phyloP scores from a whole-genome alignment of 2,329 filamentous ascomycete genomes.

The Ophiostoma angusticollis region DNA sequence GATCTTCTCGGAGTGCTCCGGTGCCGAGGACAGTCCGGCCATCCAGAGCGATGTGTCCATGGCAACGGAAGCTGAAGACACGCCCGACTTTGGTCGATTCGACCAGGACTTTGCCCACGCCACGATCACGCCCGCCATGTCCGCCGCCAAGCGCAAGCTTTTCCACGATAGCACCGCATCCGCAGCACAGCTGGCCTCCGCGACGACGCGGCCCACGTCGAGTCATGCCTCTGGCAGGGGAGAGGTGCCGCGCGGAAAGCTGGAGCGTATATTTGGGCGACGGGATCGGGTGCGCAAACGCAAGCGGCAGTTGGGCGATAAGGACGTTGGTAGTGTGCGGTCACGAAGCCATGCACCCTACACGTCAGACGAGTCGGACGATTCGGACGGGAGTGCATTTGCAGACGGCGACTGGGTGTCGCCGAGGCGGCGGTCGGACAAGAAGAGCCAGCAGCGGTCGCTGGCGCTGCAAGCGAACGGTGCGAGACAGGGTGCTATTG shows the following conservation, averaged over 20 bases:
- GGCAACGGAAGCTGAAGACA: conserved; percentile 34
- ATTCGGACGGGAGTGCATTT: conserved; percentile 13
- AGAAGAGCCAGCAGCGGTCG: background rate
- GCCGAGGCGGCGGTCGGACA: conserved; percentile 1
- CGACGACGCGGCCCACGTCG: conserved; percentile 6
- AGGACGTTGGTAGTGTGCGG: conserved; percentile 38
- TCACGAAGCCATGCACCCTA: conserved; percentile 34
- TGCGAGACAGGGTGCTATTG: conserved; percentile 24
- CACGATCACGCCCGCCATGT: conserved; percentile 35
- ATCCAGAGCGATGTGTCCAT: conserved; percentile 42
- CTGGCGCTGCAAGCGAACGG: background rate
- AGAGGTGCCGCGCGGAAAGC: conserved; percentile 43
- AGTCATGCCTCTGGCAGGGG: conserved; percentile 46
- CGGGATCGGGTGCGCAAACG: conserved; percentile 39
- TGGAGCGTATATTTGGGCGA: conserved; percentile 22
- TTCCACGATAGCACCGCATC: conserved; percentile 8
- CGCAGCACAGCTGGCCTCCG: conserved; percentile 13
- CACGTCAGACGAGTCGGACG: conserved; percentile 33
- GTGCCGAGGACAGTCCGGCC: conserved; percentile 47
- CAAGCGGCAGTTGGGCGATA: conserved; percentile 38
- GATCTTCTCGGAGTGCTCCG: conserved; percentile 41
- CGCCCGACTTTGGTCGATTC: conserved; percentile 37
- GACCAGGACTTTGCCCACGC: conserved; percentile 27
- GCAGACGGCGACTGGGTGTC: conserved; percentile 17
- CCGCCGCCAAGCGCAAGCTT: conserved; percentile 20